A percentile compares a stretch with the other conserved stretches of the same genome.
phyloP scores from a whole-genome alignment of 2,329 filamentous ascomycete species.

The Huntiella decipiens region DNA sequence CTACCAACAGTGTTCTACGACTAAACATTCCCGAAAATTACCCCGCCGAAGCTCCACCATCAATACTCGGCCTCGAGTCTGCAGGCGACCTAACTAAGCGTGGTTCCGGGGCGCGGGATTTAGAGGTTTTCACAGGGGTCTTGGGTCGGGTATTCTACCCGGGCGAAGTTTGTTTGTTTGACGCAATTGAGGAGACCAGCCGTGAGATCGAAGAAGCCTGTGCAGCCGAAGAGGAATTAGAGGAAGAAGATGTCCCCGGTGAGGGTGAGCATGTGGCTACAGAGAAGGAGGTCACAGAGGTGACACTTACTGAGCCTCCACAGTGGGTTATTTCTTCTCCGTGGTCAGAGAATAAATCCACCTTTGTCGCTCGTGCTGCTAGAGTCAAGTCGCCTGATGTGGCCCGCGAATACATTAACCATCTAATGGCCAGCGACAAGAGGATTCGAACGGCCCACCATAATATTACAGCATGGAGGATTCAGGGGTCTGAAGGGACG shows the following conservation, averaged over 20 bases:
- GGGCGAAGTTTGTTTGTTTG: constrained; percentile 72
- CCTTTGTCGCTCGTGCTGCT: constrained; percentile 66
- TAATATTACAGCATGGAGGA: constrained; percentile 90
- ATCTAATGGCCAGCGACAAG: constrained; percentile 66
- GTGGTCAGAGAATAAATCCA: constrained; percentile 65
- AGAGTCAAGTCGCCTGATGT: constrained; percentile 49
- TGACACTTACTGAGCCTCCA: constrained; percentile 18
- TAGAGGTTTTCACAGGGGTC: constrained; percentile 49
- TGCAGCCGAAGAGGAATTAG: constrained; percentile 11
- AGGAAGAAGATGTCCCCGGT: constrained; percentile 8
- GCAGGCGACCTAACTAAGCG: constrained; percentile 47
- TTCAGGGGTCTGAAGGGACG: constrained; percentile 38
- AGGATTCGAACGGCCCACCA: constrained; percentile 76
- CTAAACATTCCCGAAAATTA: constrained; percentile 57
- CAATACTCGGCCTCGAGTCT: constrained; percentile 59
- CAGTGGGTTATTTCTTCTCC: constrained; percentile 58
- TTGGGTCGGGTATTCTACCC: constrained; percentile 49
- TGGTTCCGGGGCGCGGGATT: constrained; percentile 52
- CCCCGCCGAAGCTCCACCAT: constrained; percentile 48
- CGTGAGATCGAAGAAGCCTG: constrained; percentile 21
- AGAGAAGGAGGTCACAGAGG: constrained; percentile 10
- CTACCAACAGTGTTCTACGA: constrained; percentile 34
- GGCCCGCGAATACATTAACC: constrained; percentile 50
- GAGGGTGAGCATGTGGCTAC: constrained; percentile 1
- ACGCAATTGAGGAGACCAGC: constrained; percentile 61